A percentile compares a stretch with the other conserved stretches of the same genome.
Evolutionary conservation across 2,329 filamentous ascomycete genomes (phyloP).

Genomic region (Dactylella cylindrospora): DNA sequence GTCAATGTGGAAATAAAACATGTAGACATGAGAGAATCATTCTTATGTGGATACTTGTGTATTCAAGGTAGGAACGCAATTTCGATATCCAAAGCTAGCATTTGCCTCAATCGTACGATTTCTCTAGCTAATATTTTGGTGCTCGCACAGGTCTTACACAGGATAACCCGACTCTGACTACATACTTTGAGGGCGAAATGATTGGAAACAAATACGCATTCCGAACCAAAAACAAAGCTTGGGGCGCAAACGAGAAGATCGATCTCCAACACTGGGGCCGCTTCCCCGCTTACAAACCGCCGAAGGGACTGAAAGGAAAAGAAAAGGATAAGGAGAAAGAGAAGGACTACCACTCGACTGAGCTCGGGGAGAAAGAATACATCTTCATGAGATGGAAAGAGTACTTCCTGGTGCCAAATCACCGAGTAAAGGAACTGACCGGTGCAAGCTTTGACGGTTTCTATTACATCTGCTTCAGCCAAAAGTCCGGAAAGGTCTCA

Average conservation of each 20-base stretch:
- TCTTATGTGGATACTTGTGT: conserved; percentile 88
- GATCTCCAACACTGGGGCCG: conserved; percentile 92
- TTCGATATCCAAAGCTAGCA: neutral
- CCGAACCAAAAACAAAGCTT: conserved; percentile 80
- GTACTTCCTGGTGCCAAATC: conserved; percentile 93
- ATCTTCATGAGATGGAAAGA: conserved; percentile 99
- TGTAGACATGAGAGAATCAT: conserved; percentile 90
- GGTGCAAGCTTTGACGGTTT: conserved; percentile 98
- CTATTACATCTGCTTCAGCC: conserved; percentile 99
- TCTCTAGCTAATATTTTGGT: conserved; percentile 18
- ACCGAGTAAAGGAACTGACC: conserved; percentile 83
- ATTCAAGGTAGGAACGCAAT: conserved; percentile 72
- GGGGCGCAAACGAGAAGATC: conserved; percentile 89
- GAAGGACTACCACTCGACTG: conserved; percentile 63
- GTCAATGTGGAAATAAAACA: conserved; percentile 97
- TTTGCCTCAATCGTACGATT: conserved; percentile 2
- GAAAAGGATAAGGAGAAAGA: conserved; percentile 61
- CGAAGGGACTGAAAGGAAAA: conserved; percentile 52
- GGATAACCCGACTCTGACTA: conserved; percentile 95
- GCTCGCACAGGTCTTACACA: conserved; percentile 74
- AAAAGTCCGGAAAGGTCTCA: conserved; percentile 78
- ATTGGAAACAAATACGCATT: conserved; percentile 96
- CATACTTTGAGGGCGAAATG: conserved; percentile 97
- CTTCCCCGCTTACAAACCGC: conserved; percentile 81
- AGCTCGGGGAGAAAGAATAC: conserved; percentile 77